Base-by-base conservation (phyloP, 192 early-diverging fungal genomes). In the Chytriomyces sp. region DNA sequence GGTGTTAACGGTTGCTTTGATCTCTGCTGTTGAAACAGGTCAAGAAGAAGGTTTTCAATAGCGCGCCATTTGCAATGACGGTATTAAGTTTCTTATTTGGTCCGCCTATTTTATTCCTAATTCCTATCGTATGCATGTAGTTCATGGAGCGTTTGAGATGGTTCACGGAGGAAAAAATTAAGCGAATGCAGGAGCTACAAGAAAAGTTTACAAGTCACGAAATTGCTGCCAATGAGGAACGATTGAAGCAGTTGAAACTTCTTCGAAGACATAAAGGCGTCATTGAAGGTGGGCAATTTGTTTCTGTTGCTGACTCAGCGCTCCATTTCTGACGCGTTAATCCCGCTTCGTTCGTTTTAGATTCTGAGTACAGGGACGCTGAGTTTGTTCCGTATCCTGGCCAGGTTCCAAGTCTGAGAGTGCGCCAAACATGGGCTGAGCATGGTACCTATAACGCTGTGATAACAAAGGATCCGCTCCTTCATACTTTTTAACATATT, bases 341-440 rank as follows among this genome's bases (percentile, higher is more conserved):
- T 68, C 26, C 13, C 3, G 26, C 16, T n/a, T 13, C 35, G 11
- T 13, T 65, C 64, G 26, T 65, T 65, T 18, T 3, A 68, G 69
- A 71, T 48, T 71, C 69, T 57, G 50, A n/a, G 26, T 71, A 71
- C 69, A 50, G 69, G 50, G 72, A 68, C 7, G 87, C 87, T 9
- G 82, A 83, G 48, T 89, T 89, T 67, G 83, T 89, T 79, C 87
- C 87, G 2, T 80, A 82, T 75, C 87, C 87, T 46, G 85, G 87
- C 7, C 61, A 80, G 2, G 78, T 87, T 6, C 83, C 85, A 50
- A 20, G 65, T 45, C 75, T 67, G 5, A 82, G 80, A 59, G 47
- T 79, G 48, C 24, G 75, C 35, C 76, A 81, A 24, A 46, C 77
- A 5, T 86, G 84, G 82, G 69, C 60, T 8, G 82, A 87, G 50